Evolutionary conservation across 305 asterid species (phyloP).

Genomic region (Solanum hybrid): DNA sequence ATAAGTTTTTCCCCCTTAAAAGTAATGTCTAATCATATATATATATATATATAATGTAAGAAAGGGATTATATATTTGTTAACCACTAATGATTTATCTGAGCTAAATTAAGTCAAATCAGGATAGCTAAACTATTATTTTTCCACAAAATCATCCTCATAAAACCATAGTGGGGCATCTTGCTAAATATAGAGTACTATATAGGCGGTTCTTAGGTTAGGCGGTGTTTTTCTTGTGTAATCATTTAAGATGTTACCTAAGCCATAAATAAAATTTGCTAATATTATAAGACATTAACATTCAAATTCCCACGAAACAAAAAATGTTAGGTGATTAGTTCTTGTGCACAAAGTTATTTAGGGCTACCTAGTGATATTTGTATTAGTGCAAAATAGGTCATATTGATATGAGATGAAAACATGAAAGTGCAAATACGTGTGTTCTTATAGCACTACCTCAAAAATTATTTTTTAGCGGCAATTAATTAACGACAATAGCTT

Average conservation of each 20-base stretch:
- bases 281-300: background rate
- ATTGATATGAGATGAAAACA: background rate
- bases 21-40: background rate
- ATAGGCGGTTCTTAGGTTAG: background rate
- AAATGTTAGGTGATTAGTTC: background rate
- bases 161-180: background rate
- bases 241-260: background rate
- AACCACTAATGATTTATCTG: background rate
- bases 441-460: background rate
- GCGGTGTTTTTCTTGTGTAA: background rate
- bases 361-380: background rate
- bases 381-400: background rate
- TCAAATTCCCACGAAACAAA: background rate
- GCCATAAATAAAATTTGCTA: background rate
- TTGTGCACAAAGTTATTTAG: background rate
- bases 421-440: background rate
- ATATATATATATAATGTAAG: background rate
- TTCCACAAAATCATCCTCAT: background rate
- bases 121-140: background rate
- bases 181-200: background rate
- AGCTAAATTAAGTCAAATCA: background rate
- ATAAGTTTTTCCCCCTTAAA: background rate
- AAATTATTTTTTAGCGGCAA: too few relatives aligned
- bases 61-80: background rate
- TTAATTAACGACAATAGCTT: too few relatives aligned